Evolutionary conservation across 2,329 filamentous ascomycete species (phyloP), one percentile per base, ranked within the genome.

Genomic region (Ophiosphaerella herpotricha): DNA sequence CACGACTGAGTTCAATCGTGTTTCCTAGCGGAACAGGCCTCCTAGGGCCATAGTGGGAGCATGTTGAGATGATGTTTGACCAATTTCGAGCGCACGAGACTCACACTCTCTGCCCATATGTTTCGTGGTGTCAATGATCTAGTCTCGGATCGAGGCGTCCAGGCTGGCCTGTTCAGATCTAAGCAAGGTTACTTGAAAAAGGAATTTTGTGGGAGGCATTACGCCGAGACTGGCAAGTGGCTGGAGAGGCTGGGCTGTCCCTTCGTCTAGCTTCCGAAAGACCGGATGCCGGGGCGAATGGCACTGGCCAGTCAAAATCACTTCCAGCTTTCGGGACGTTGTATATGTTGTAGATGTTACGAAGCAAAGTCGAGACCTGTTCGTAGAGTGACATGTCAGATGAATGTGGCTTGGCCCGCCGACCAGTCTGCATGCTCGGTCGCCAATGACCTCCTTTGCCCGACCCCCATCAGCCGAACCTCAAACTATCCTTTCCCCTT

Each of bases 401-500:
- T 29, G 26, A 29, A 29, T 29, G 43, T 39, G 43, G 48, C 43
- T 43, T 4, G 9, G 23, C 13, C 43, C 36, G 33, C 43, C 6
- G 36, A 37, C 43, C 26, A 16, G 9, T 7, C n/a, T 16, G 14
- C 32, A 26, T 21, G 26, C 36, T 7, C 24, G 23, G 14, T 24
- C n/a, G 34, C 50, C 45, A 53, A 61, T 58, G 44, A 48, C 29
- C 13, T 33, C 29, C 33, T 39, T 29, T 38, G 9, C 29, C 43
- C 40, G 38, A 40, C 39, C 46, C 42, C 32, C 44, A 36, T 40
- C 37, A 35, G 34, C 40, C 45, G 29, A 39, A 52, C 44, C 54
- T 59, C 58, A 61, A 59, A 61, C 58, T 41, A 34, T 45, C 53
- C 34, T 47, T 34, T 29, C n/a, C 16, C 37, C 44, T 58, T 55